A percentile compares a stretch with the other conserved stretches of the same genome.
Conservation (phyloP, 176 grass and related monocot species). For the Phoenix dactylifera region DNA sequence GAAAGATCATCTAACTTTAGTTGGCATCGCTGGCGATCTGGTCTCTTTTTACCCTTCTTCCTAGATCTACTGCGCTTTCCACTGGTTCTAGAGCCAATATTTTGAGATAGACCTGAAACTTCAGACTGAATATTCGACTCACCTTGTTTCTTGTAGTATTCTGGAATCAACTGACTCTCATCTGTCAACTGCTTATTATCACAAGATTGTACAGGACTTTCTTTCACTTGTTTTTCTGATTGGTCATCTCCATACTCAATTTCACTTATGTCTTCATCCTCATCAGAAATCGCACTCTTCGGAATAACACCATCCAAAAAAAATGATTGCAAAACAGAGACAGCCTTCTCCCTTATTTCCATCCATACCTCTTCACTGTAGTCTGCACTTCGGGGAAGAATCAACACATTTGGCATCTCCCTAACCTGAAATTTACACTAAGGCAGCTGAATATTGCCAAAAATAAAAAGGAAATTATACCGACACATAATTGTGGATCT, state of each 20-base stretch:
- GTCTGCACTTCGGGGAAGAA: conserved; percentile 87
- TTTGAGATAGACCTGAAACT: conserved; percentile 33
- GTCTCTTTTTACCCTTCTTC: conserved; percentile 97
- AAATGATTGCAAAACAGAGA: conserved; percentile 80
- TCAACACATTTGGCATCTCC: conserved; percentile 98
- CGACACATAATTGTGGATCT: too few species aligned
- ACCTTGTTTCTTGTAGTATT: conserved; percentile 51
- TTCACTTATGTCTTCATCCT: conserved; percentile 73
- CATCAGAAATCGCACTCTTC: conserved; percentile 64
- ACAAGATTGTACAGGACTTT: conserved; percentile 14
- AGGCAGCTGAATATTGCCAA: too few species aligned
- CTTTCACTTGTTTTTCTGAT: conserved; percentile 45
- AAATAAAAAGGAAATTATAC: too few species aligned
- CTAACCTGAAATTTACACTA: conserved; percentile 39
- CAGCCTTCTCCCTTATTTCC: conserved; percentile 92
- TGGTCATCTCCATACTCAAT: conserved; percentile 58
- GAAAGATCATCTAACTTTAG: conserved; percentile 65
- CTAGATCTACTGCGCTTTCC: conserved; percentile 58
- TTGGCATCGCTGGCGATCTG: conserved; percentile 61
- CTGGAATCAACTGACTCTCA: conserved; percentile 59
- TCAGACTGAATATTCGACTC: conserved; percentile 16
- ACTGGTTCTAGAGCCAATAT: conserved; percentile 46
- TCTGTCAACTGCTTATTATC: conserved; percentile 40
- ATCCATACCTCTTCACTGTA: conserved; percentile 99
- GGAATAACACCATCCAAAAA: conserved; percentile 89